Evolutionary conservation across 148 eudicot genomes (phyloP).

Genomic region (Nepenthes gracilis): DNA sequence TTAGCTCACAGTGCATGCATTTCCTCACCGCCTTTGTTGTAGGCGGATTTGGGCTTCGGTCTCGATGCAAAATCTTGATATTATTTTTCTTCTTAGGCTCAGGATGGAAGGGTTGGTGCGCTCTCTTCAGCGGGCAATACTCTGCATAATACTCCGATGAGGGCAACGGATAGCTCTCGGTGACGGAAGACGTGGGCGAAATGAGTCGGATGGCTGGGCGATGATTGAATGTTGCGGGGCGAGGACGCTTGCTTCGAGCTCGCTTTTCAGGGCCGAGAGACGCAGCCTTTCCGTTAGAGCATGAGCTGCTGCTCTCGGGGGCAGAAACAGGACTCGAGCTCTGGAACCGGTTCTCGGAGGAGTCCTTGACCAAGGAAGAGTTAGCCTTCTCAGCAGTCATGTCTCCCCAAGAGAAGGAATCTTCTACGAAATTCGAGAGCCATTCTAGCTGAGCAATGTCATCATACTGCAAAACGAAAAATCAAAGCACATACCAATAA

Average conservation of each 20-base stretch:
- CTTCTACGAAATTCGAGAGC: conserved; percentile 86
- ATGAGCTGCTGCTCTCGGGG: conserved; percentile 62
- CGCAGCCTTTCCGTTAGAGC: conserved; percentile 26
- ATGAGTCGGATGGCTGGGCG: conserved; percentile 28
- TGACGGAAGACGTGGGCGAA: conserved; percentile 24
- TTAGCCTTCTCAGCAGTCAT: conserved; percentile 39
- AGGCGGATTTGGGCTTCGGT: conserved; percentile 9
- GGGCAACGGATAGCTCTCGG: conserved; percentile 11
- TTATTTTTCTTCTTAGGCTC: conserved; percentile 50
- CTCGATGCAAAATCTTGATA: conserved; percentile 32
- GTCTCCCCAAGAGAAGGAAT: conserved; percentile 67
- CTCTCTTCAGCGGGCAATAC: conserved; percentile 15
- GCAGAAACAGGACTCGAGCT: conserved; percentile 72
- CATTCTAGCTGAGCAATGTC: conserved; percentile 88
- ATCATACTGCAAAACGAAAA: conserved; percentile 47
- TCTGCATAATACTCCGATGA: conserved; percentile 24
- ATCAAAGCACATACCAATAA: background rate
- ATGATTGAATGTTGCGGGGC: conserved; percentile 61
- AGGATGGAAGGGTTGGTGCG: conserved; percentile 1
- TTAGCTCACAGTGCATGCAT: conserved; percentile 87
- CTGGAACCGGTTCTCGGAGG: conserved; percentile 39
- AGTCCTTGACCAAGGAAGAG: conserved; percentile 14
- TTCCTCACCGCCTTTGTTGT: conserved; percentile 42
- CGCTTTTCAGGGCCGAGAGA: conserved; percentile 46
- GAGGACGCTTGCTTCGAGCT: conserved; percentile 84